Evolutionary conservation across 257 asterid genomes (phyloP).

Genomic region (Capsicum pubescens): DNA sequence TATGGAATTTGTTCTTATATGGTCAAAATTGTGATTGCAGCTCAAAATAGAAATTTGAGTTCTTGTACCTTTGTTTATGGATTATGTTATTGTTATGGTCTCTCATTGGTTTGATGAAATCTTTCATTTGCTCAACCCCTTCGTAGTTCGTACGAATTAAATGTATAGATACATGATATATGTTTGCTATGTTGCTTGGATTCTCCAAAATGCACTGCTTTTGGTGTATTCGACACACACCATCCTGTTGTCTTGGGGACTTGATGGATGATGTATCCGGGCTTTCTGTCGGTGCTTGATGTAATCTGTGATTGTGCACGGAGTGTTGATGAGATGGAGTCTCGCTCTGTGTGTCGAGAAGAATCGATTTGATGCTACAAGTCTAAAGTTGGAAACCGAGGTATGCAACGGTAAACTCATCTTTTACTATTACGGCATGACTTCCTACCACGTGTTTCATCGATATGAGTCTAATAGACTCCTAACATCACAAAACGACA

Average conservation of each 20-base stretch:
- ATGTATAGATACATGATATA: background rate
- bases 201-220: background rate
- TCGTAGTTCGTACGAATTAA: background rate
- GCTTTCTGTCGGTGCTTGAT: background rate
- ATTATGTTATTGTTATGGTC: background rate
- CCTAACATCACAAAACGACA: background rate
- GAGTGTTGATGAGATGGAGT: constrained; percentile 9
- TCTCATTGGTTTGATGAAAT: background rate
- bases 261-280: background rate
- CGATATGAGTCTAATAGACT: background rate
- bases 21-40: background rate
- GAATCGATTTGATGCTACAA: background rate
- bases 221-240: background rate
- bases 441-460: background rate
- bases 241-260: no score
- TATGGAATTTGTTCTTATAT: background rate
- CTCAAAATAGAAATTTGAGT: background rate
- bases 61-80: background rate
- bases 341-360: background rate
- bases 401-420: background rate
- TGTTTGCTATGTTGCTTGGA: background rate
- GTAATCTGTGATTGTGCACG: background rate
- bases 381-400: background rate
- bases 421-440: background rate
- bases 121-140: background rate